Evolutionary conservation across 2,329 filamentous ascomycete species (phyloP).

Genomic region (Hypoxylon sp.): DNA sequence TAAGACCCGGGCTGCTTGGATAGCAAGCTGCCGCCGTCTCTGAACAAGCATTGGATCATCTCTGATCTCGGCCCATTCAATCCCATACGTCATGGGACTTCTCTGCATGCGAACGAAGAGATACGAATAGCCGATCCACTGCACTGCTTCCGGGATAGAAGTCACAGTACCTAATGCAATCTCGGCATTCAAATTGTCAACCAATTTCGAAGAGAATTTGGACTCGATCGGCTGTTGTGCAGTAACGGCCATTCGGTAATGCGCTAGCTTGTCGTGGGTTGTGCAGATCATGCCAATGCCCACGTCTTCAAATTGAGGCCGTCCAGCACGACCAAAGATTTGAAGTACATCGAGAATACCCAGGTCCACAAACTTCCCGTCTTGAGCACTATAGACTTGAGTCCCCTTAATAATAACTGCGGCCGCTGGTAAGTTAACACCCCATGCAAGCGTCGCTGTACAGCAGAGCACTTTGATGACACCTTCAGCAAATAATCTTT

Average conservation of each 20-base stretch:
- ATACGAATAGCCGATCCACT: slow-evolving; percentile 98
- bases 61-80: slow-evolving; percentile 91
- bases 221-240: slow-evolving; percentile 98
- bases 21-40: slow-evolving; percentile 85
- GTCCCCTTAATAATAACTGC: slow-evolving; percentile 99
- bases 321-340: slow-evolving; percentile 97
- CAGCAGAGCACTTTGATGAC: slow-evolving; percentile 98
- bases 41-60: slow-evolving; percentile 92
- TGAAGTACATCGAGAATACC: slow-evolving; percentile 97
- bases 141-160: slow-evolving; percentile 91
- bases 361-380: slow-evolving; percentile 95
- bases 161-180: slow-evolving; percentile 95
- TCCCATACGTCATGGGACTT: slow-evolving; percentile 92
- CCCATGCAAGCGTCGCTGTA: slow-evolving; percentile 97
- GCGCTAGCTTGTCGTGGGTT: slow-evolving; percentile 90
- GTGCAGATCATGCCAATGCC: slow-evolving; percentile 99
- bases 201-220: slow-evolving; percentile 91
- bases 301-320: slow-evolving; percentile 96
- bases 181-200: slow-evolving; percentile 97
- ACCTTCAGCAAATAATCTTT: slow-evolving; percentile 89
- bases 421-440: slow-evolving; percentile 96
- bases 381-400: slow-evolving; percentile 95
- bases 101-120: slow-evolving; percentile 96
- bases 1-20: slow-evolving; percentile 87
- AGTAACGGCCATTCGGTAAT: slow-evolving; percentile 93